Base-by-base conservation (phyloP, 192 early-diverging fungal genomes). In the Entrophospora sp. region DNA sequence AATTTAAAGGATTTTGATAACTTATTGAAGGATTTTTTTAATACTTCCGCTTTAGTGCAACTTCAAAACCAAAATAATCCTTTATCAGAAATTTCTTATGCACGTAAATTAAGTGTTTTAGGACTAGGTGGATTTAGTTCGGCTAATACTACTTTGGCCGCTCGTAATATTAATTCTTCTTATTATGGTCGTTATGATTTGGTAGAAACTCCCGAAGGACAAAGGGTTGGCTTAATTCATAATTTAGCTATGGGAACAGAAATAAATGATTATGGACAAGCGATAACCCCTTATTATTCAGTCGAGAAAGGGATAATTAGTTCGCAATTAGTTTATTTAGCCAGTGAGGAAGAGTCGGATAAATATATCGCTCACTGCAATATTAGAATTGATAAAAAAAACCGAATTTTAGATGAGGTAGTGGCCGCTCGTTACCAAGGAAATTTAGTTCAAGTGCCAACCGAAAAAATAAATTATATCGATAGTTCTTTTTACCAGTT, bases 61-160 rank as follows among this genome's bases (percentile, higher is more conserved):
- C 36, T 59, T 16, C 56, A 59, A 59, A 59, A 38, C 18, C 56
- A 59, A 59, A 59, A 59, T 24, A 59, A 59, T 59, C 34, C 56
- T 9, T 38, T 59, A 25, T 10, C 56, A 2, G 56, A 10, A 10
- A 59, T 59, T 20, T 59, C 56, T 2, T 2, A 59, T 59, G 18
- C 3, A 4, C 5, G 3, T 5, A 13, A 10, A n/a, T 59, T 13
- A 36, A 59, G 56, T 58, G 56, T 59, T 4, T 10, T 59, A 16
- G 56, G 56, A 34, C 18, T 59, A 38, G 56, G 56, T 36, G 56
- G 56, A 38, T 24, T 16, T 59, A 38, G 22, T 38, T 59, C 56
- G 0, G 56, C 22, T 36, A 59, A 59, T 35, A 24, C 35, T 38
- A 59, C 56, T 5, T 20, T 59, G 0, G 35, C 35, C 0, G 56